Conservation (phyloP, 345 rosid genomes). For the Citrus inodora region DNA sequence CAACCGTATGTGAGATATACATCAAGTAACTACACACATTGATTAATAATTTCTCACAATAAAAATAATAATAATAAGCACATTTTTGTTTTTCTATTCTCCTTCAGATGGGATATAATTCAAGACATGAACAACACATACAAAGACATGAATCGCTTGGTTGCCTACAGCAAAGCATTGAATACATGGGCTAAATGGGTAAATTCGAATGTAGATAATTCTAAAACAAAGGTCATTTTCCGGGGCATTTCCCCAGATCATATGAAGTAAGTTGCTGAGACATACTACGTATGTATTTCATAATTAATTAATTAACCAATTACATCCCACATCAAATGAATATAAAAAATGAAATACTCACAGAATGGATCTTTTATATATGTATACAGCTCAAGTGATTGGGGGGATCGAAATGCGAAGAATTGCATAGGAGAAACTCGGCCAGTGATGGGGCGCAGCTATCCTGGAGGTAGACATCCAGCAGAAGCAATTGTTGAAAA, state of each 20-base stretch:
- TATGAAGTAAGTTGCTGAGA: conserved; percentile 20
- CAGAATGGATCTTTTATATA: background rate
- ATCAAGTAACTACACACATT: background rate
- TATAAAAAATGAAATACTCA: no score
- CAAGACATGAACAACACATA: conserved; percentile 13
- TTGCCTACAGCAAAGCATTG: conserved; percentile 38
- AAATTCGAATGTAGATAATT: conserved; percentile 20
- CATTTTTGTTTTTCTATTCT: background rate
- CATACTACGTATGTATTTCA: background rate
- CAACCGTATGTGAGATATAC: conserved; percentile 43
- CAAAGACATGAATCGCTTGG: conserved; percentile 34
- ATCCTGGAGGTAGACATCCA: conserved; percentile 27
- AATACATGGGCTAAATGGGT: conserved; percentile 46
- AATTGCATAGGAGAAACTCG: conserved; percentile 31
- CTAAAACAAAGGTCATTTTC: conserved; percentile 36
- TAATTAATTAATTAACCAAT: background rate
- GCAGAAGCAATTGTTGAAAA: conserved; percentile 27
- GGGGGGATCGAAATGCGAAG: conserved; percentile 25
- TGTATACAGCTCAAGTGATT: conserved; percentile 25
- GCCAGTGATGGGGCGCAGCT: conserved; percentile 12
- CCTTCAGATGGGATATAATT: conserved; percentile 35
- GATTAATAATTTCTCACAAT: background rate
- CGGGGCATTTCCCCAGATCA: conserved; percentile 46
- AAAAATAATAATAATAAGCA: background rate
- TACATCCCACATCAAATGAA: no score